These are phyloP conservation scores for Fusarium tuaranense DNA, from an alignment of 2,329 filamentous ascomycete genomes.

Conservation along the genomic window DNA sequence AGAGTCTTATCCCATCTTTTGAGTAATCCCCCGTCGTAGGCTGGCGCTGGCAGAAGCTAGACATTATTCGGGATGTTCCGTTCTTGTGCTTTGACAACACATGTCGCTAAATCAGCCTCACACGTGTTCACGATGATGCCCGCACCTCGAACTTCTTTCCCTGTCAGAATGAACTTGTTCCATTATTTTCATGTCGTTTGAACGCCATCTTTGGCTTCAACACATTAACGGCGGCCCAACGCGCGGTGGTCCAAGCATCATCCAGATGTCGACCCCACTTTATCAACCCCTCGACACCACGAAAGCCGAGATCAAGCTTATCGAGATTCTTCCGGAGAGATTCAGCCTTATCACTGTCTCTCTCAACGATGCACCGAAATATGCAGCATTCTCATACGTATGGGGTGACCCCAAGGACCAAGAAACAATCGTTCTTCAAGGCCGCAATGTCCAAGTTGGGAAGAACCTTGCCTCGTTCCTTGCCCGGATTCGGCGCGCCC, in stretches of 20 bases:
- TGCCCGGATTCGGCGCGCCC: neutral
- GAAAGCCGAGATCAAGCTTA: neutral
- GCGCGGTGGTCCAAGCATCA: too few relatives aligned
- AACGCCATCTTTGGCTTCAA: accelerated
- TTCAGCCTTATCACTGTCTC: neutral
- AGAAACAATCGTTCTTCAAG: neutral
- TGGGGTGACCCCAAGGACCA: neutral
- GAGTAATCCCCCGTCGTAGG: too few relatives aligned
- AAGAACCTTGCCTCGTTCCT: neutral
- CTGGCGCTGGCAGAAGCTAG: too few relatives aligned
- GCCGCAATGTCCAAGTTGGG: neutral
- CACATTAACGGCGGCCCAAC: too few relatives aligned
- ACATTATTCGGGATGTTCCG: too few relatives aligned
- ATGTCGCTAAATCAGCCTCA: neutral
- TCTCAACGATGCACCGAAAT: neutral
- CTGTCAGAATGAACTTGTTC: neutral
- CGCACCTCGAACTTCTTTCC: neutral
- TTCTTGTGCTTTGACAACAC: too few relatives aligned
- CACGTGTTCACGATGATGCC: neutral
- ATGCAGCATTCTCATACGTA: neutral
- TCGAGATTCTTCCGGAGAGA: neutral
- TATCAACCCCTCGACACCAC: neutral
- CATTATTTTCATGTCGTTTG: neutral
- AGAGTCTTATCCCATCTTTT: too few relatives aligned
- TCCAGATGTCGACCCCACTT: neutral